phyloP scores from a whole-genome alignment of 768 basidiomycete species.

The Harrya chromipes region DNA sequence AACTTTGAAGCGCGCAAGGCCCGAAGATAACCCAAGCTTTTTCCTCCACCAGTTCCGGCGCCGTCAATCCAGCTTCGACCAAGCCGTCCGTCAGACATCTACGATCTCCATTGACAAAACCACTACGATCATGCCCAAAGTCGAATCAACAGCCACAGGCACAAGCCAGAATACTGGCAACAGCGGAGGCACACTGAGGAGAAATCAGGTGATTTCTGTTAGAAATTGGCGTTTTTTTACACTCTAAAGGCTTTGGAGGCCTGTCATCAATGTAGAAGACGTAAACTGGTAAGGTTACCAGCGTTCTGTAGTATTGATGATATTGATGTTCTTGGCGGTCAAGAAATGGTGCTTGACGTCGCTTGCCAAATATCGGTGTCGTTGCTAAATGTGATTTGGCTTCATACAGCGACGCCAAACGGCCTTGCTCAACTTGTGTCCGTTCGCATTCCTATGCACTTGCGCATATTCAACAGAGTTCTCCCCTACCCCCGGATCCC shows the following conservation, averaged over 20 bases:
- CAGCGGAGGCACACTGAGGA: slow-evolving; percentile 14
- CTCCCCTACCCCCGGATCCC: slow-evolving; percentile 49
- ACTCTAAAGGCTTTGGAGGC: slow-evolving; percentile 24
- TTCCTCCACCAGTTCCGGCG: too few relatives aligned
- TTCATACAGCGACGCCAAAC: slow-evolving; percentile 59
- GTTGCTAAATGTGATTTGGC: neutral
- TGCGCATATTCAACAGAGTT: slow-evolving; percentile 58
- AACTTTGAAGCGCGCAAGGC: too few relatives aligned
- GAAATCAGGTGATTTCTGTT: slow-evolving; percentile 21
- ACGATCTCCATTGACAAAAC: too few relatives aligned
- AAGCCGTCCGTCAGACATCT: too few relatives aligned
- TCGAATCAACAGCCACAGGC: slow-evolving; percentile 5
- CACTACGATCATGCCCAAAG: slow-evolving; percentile 39
- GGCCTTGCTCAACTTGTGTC: slow-evolving; percentile 75
- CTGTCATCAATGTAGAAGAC: slow-evolving; percentile 62
- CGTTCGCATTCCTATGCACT: slow-evolving; percentile 71
- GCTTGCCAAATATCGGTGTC: neutral
- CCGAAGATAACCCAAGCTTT: too few relatives aligned
- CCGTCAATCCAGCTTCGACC: too few relatives aligned
- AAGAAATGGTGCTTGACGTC: slow-evolving; percentile 56
- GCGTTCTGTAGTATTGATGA: slow-evolving; percentile 11
- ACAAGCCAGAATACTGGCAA: slow-evolving; percentile 1
- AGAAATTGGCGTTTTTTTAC: neutral
- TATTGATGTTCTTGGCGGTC: slow-evolving; percentile 1
- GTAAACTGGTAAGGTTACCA: slow-evolving; percentile 57